Evolutionary conservation across 2,329 filamentous ascomycete genomes (phyloP).

Genomic region (Colletotrichum coccodes): DNA sequence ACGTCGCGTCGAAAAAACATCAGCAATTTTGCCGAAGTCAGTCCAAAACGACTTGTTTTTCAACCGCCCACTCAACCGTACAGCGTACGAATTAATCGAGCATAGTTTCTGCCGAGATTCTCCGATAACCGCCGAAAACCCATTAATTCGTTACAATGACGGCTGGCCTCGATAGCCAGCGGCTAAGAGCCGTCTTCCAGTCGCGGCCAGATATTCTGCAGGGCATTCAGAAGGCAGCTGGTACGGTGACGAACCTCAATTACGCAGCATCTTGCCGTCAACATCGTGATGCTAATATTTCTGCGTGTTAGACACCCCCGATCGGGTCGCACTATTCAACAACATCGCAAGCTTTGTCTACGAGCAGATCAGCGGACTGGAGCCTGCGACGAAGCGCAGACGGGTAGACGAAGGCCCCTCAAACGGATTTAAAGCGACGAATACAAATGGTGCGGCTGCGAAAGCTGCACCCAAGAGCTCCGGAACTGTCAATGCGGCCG

Average conservation of each 20-base stretch:
- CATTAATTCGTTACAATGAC: constrained; percentile 45
- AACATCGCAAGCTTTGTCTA: constrained; percentile 62
- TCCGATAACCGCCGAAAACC: background rate
- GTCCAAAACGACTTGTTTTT: background rate
- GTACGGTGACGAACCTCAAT: constrained; percentile 45
- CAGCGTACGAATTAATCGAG: background rate
- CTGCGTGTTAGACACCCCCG: constrained; percentile 59
- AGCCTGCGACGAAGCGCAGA: constrained; percentile 63
- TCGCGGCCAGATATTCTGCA: constrained; percentile 66
- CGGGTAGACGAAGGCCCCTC: constrained; percentile 57
- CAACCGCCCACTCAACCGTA: background rate
- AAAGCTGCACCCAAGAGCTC: constrained; percentile 35
- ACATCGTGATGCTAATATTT: background rate
- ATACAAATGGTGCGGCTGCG: constrained; percentile 35
- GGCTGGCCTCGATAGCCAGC: constrained; percentile 58
- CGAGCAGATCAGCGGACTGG: constrained; percentile 53
- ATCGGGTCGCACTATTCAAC: constrained; percentile 64
- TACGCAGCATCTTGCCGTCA: background rate
- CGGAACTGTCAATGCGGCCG: constrained; percentile 49
- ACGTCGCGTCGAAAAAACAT: constrained; percentile 26
- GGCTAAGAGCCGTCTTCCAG: constrained; percentile 62
- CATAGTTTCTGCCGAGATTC: background rate
- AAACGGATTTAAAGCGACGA: constrained; percentile 37
- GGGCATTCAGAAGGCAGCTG: constrained; percentile 63
- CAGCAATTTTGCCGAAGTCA: background rate